Evolutionary conservation across 2,329 filamentous ascomycete species (phyloP), one percentile per base, ranked within the genome.

Genomic region (Colletotrichum sansevieriae): DNA sequence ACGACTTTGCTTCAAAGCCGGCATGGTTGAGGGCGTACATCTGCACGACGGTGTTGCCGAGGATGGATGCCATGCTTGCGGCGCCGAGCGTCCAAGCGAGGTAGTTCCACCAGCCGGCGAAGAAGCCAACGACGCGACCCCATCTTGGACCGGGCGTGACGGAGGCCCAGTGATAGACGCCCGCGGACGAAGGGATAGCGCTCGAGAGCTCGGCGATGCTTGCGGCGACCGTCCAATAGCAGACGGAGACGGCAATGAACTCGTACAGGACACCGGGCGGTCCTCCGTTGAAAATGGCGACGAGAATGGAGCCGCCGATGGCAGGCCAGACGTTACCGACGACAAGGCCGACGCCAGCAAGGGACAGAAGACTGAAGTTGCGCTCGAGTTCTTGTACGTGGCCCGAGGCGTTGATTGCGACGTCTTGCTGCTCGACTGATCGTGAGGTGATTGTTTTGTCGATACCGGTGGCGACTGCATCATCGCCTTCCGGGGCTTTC

Each of bases 201-300:
- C 85, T 88, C 12, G 87, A 86, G 33, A 90, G 79, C 76, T 90
- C 88, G 51, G 88, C 87, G 65, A 90, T 83, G 12, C 84, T 87
- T 4, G 87, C 85, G 0, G 85, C 86, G 25, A 90, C 82, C 58
- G 86, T 77, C 81, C 85, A 87, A 78, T 90, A 90, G 72, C 86
- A 88, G 56, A 81, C 66, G 4, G 80, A 82, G 0, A 82, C 81
- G 39, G 75, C 75, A 63, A 83, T 75, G 73, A 90, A 89, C 77
- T 90, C 88, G 76, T 90, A 91, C 2, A 91, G 78, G 0, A 89
- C 85, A 13, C 88, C 88, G 0, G 88, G 85, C 0, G 87, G 85
- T 0, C 89, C 89, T 70, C 89, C 89, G 77, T 91, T 90, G 74
- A 81, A 84, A 68, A 90, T 83, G 22, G 86, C 85, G 49, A 84